Conservation (phyloP, 78 protist species). For the Capsaspora owczarzaki region DNA sequence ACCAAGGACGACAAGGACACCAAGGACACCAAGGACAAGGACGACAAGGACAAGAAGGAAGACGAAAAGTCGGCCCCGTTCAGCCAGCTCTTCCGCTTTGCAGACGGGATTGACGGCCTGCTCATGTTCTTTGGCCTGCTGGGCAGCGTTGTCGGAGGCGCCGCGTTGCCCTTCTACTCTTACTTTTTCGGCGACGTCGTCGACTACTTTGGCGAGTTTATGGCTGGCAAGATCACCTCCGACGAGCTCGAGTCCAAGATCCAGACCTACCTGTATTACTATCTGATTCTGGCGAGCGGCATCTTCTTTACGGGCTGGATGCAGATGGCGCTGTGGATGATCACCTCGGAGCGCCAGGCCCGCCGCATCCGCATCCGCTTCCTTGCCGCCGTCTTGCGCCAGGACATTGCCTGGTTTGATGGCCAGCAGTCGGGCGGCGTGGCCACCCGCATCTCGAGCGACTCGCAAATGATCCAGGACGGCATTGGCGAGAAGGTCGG, state of each 20-base stretch:
- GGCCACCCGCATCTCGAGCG: background rate
- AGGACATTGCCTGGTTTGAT: constrained; percentile 20
- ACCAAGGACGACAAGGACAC: background rate
- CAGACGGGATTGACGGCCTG: background rate
- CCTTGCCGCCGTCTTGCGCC: background rate
- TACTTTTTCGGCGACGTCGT: background rate
- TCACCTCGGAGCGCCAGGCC: background rate
- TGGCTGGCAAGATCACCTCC: too few relatives aligned
- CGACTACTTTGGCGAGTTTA: too few relatives aligned
- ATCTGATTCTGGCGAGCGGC: background rate
- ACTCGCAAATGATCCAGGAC: background rate
- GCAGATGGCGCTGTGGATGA: background rate
- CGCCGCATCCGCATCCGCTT: constrained; percentile 13
- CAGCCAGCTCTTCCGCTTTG: background rate
- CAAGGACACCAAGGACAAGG: background rate
- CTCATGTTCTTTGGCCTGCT: background rate
- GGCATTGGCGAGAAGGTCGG: background rate
- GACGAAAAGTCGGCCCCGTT: background rate
- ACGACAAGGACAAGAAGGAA: background rate
- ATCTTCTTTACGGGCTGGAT: background rate
- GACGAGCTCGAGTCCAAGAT: background rate
- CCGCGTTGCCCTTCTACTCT: background rate
- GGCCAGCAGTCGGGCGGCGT: background rate
- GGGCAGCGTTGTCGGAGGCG: background rate
- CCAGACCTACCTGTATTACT: background rate